Conservation (phyloP, 108 stramenopile genomes). For the Skeletonema marinoi region DNA sequence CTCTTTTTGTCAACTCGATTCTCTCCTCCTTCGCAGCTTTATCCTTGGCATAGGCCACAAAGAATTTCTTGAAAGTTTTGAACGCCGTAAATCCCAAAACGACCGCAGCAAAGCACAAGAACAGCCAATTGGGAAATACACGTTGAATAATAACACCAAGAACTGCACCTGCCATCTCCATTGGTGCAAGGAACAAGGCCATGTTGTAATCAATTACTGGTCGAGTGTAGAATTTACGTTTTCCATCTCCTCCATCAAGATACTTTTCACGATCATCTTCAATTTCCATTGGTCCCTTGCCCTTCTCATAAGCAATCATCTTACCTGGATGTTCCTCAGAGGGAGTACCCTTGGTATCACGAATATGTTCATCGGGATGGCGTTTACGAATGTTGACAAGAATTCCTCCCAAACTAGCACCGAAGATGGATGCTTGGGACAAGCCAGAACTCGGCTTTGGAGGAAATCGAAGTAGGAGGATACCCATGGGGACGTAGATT, state of each 20-base stretch:
- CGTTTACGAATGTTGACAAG: conserved; percentile 54
- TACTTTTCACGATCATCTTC: conserved; percentile 20
- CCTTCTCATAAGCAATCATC: conserved; percentile 30
- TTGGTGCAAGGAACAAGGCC: conserved; percentile 67
- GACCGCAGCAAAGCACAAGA: conserved; percentile 49
- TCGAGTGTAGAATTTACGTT: conserved; percentile 54
- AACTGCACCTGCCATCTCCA: conserved; percentile 79
- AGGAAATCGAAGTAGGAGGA: conserved; percentile 61
- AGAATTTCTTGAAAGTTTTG: conserved; percentile 64
- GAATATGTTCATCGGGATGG: conserved; percentile 48
- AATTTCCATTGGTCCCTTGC: conserved; percentile 28
- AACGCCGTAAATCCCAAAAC: conserved; percentile 59
- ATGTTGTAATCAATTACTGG: conserved; percentile 79
- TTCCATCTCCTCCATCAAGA: conserved; percentile 32
- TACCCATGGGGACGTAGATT: conserved; percentile 75
- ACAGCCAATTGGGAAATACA: conserved; percentile 69
- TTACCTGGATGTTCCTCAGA: conserved; percentile 15
- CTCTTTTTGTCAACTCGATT: background rate
- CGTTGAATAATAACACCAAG: conserved; percentile 66
- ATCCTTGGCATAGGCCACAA: conserved; percentile 45
- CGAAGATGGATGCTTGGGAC: conserved; percentile 72
- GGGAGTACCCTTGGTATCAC: conserved; percentile 27
- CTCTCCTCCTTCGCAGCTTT: conserved; percentile 11
- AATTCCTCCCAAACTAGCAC: conserved; percentile 65
- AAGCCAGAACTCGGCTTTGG: conserved; percentile 65